Conservation (phyloP, 768 basidiomycete genomes). For the Leucosporidium creatinivorum region DNA sequence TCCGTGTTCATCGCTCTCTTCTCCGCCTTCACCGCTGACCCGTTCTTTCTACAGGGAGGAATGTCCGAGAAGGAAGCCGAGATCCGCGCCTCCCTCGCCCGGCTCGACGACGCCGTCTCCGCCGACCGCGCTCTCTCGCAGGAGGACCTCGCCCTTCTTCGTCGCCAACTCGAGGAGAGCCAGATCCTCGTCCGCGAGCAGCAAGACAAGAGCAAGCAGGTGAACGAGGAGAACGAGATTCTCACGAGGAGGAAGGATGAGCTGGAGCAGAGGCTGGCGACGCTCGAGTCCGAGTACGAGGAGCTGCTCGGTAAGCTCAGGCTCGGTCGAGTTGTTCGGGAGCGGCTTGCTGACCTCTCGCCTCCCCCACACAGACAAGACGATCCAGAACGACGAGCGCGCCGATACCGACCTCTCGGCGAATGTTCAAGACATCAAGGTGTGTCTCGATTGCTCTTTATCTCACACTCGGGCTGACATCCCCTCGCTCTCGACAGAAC, state of each 20-base stretch:
- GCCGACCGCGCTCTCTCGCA: slow-evolving; percentile 53
- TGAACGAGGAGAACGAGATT: slow-evolving; percentile 88
- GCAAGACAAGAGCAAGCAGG: slow-evolving; percentile 76
- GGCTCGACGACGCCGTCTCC: slow-evolving; percentile 64
- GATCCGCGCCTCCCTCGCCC: slow-evolving; percentile 70
- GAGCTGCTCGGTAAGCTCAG: slow-evolving; percentile 72
- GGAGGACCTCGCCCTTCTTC: slow-evolving; percentile 72
- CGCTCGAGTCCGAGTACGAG: slow-evolving; percentile 89
- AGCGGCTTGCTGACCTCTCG: background rate
- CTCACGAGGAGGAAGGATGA: slow-evolving; percentile 74
- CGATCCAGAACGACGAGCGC: slow-evolving; percentile 78
- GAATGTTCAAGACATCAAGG: slow-evolving; percentile 88
- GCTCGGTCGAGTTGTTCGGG: background rate
- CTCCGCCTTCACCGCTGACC: background rate
- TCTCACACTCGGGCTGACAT: accelerated
- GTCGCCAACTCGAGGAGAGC: slow-evolving; percentile 80
- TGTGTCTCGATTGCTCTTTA: slow-evolving; percentile 38
- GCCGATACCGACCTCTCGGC: slow-evolving; percentile 74
- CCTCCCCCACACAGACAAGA: slow-evolving; percentile 60
- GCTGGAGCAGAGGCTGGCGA: slow-evolving; percentile 68
- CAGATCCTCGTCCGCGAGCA: slow-evolving; percentile 80
- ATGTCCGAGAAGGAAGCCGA: slow-evolving; percentile 95
- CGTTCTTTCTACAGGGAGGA: slow-evolving; percentile 58
- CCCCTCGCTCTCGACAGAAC: slow-evolving; percentile 49
- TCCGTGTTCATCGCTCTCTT: slow-evolving; percentile 51